These are phyloP conservation scores for Phialophora macrospora DNA, from an alignment of 2,329 filamentous ascomycete species.

Conservation along the genomic window DNA sequence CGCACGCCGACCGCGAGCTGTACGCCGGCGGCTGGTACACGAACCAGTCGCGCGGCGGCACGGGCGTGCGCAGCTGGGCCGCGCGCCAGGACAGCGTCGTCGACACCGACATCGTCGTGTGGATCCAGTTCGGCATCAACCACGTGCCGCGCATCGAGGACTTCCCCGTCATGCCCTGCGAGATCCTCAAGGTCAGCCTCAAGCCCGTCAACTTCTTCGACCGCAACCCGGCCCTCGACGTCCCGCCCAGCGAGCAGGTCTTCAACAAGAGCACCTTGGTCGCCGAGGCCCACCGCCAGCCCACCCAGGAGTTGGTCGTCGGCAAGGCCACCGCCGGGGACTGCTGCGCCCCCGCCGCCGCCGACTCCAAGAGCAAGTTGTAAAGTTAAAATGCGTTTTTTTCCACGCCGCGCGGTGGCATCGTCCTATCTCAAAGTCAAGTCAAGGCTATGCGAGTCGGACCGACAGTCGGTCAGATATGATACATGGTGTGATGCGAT, in stretches of 20 bases:
- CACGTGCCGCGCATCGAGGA: conserved; percentile 69
- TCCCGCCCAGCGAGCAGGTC: conserved; percentile 49
- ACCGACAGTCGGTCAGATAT: neutral
- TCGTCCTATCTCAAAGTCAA: too few species aligned
- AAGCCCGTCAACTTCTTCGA: conserved; percentile 59
- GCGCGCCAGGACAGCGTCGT: conserved; percentile 51
- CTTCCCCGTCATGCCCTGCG: conserved; percentile 71
- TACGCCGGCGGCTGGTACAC: conserved; percentile 62
- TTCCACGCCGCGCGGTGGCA: too few species aligned
- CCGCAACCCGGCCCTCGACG: conserved; percentile 57
- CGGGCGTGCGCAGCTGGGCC: conserved; percentile 60
- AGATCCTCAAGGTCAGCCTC: conserved; percentile 56
- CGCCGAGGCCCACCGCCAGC: conserved; percentile 33
- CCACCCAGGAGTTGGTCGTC: conserved; percentile 27
- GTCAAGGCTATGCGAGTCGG: too few species aligned
- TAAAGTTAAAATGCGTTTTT: too few species aligned
- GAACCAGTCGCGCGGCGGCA: conserved; percentile 60
- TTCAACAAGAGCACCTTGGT: conserved; percentile 47
- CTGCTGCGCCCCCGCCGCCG: conserved; percentile 29
- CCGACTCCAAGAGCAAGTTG: conserved; percentile 32
- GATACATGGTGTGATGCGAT: too few species aligned
- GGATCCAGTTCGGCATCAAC: conserved; percentile 65
- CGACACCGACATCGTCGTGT: conserved; percentile 61
- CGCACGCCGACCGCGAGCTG: conserved; percentile 59
- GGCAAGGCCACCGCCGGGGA: conserved; percentile 19